A percentile compares a stretch with the other conserved stretches of the same genome.
Evolutionary conservation across 2,329 filamentous ascomycete genomes (phyloP).

Genomic region (Pseudogymnoascus sp.): DNA sequence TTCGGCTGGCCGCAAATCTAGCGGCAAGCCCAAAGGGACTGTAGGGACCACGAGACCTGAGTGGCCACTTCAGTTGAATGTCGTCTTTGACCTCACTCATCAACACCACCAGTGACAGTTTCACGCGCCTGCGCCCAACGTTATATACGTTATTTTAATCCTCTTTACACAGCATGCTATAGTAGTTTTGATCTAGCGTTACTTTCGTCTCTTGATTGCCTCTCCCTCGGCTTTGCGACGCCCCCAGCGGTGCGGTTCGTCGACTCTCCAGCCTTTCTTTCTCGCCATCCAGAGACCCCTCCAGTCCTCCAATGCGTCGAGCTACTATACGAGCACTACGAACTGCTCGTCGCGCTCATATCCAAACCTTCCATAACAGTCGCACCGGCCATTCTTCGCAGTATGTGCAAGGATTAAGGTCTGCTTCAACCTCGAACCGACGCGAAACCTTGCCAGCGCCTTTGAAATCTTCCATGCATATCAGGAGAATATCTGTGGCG

Average conservation of each 20-base stretch:
- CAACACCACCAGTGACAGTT: neutral
- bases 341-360: conserved; percentile 58
- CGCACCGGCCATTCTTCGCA: conserved; percentile 35
- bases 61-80: neutral
- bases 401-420: conserved; percentile 41
- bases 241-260: neutral
- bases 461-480: conserved; percentile 58
- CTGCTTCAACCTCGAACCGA: conserved; percentile 33
- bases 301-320: conserved; percentile 59
- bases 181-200: neutral
- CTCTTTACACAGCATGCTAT: neutral
- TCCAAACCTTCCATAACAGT: conserved; percentile 49
- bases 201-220: neutral
- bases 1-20: neutral
- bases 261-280: neutral
- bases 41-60: neutral
- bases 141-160: neutral
- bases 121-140: neutral
- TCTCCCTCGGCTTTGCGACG: neutral
- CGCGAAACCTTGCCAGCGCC: conserved; percentile 29
- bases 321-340: conserved; percentile 61
- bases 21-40: neutral
- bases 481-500: conserved; percentile 60
- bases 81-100: conserved; percentile 1
- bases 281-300: neutral